Evolutionary conservation across 2,329 filamentous ascomycete species (phyloP), one percentile per base, ranked within the genome.

Genomic region (Pseudogymnoascus sp.): DNA sequence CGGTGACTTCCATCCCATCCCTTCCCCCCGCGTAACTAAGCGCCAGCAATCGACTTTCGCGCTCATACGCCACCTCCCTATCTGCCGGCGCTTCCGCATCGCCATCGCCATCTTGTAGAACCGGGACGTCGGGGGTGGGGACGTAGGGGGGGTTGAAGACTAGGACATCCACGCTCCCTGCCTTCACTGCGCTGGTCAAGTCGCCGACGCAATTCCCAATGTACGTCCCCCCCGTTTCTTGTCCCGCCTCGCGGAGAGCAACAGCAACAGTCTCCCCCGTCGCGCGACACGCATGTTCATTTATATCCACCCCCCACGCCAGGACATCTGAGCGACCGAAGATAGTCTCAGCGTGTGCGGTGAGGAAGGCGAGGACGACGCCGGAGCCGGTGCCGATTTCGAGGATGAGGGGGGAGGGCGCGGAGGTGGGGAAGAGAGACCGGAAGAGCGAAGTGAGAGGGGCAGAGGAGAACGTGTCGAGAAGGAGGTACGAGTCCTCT

Each of bases 71-170:
- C 28, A 64, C 74, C 63, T 75, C 69, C 25, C 68, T 70, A 16
- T 73, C 66, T 10, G 70, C 73, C 10, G 71, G 68, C 63, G 54
- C 70, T 66, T 16, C 70, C 67, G 13, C 66, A 64, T 1, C 67
- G 67, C 5, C 48, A 3, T 57, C 51, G 3, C 31, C 19, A 2
- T 45, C 41, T 10, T 81, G 77, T 37, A 83, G 76, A 23, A 77
- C 74, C 1, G 93, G 93, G 65, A 96, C 77, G 43, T 86, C 84
- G 25, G 88, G 83, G 2, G 93, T 96, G 1, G 95, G 95, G 13
- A 99, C 95, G 74, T 99, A 99, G 0, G 95, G 95, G 62, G 95
- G 95, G 74, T 99, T 99, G 81, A 98, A 99, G 28, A 99, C 83
- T 67, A 99, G 81, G 10, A 99, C 83, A 73, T 99, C 95, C 4